Base-by-base conservation (phyloP, 2,329 filamentous ascomycete genomes). In the Pseudogymnoascus sp. region DNA sequence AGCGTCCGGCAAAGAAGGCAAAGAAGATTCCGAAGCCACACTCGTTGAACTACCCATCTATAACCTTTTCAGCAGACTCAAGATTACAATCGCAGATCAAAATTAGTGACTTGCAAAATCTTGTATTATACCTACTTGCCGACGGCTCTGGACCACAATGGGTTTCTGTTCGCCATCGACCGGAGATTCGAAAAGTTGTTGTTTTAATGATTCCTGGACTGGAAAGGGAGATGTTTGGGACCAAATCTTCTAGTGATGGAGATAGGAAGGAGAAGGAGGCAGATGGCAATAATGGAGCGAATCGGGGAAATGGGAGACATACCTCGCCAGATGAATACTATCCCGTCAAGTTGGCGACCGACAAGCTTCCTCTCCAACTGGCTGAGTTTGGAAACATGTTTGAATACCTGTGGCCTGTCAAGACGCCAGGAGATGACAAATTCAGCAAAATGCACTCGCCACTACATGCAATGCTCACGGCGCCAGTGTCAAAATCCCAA, bases 141-240 rank as follows among this genome's bases (percentile, higher is more conserved):
- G 86, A 89, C 71, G 86, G 86, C 11, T 71, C 81, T 1, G 81
- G 83, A 2, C 87, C 87, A 12, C 83, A 87, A 68, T 89, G 87
- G 84, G 79, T 89, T 50, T 80, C 82, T 50, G 81, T 89, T 59
- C 79, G 79, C 64, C 82, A 89, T 70, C 81, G 87, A 53, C 82
- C 84, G 5, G 80, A 86, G 64, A 86, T 89, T 69, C 79, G 85
- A 66, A 96, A 95, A 76, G 89, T 96, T 31, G 93, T 98, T 31
- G 84, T 90, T 41, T 78, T 99, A 68, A 93, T 97, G 89, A 87
- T 97, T 10, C 95, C 95, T 10, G 95, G 95, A 0, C 78, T 99
- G 24, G 93, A 98, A 72, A 84, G 91, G 70, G 89, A 86, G 66
- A 95, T 98, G 89, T 96, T 98, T 77, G 85, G 89, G 73, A 81